phyloP scores from a whole-genome alignment of 2,329 filamentous ascomycete genomes.

The Ceratocystiopsis minuta region DNA sequence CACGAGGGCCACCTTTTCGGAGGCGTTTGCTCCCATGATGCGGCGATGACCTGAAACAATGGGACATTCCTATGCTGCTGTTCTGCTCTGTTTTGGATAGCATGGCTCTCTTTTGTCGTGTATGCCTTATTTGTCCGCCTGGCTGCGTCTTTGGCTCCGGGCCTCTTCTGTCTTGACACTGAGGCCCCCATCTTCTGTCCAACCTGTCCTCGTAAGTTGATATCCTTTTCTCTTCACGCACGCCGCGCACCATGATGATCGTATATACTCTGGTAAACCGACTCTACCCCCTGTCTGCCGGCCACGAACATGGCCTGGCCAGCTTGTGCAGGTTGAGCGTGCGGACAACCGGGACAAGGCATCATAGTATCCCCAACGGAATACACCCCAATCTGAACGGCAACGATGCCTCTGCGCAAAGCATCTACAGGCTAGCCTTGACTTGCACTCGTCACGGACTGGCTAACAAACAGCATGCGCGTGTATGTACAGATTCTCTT shows the following conservation, averaged over 20 bases:
- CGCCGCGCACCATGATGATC: slow-evolving; percentile 1
- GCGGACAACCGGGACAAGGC: slow-evolving; percentile 7
- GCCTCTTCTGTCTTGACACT: no score
- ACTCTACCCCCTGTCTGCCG: slow-evolving; percentile 8
- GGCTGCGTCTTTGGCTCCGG: no score
- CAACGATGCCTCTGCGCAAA: no score
- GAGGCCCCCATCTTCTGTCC: no score
- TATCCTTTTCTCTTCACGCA: not conserved
- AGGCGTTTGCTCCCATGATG: slow-evolving; percentile 39
- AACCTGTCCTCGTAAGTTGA: not conserved
- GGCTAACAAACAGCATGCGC: no score
- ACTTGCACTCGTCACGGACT: no score
- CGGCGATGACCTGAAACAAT: slow-evolving; percentile 50
- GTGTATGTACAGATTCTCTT: not conserved
- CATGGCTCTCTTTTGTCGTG: no score
- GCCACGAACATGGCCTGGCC: no score
- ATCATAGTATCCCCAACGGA: not conserved
- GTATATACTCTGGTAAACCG: slow-evolving; percentile 11
- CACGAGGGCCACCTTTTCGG: slow-evolving; percentile 42
- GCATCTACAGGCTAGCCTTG: no score
- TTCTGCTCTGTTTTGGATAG: not conserved
- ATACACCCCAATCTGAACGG: no score
- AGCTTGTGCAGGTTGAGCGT: slow-evolving; percentile 9
- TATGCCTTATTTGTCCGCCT: no score
- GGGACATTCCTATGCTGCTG: slow-evolving; percentile 24